A percentile compares a stretch with the other conserved stretches of the same genome.
Evolutionary conservation across 768 basidiomycete species (phyloP).

Genomic region (Brasilioporus rufonigricans): DNA sequence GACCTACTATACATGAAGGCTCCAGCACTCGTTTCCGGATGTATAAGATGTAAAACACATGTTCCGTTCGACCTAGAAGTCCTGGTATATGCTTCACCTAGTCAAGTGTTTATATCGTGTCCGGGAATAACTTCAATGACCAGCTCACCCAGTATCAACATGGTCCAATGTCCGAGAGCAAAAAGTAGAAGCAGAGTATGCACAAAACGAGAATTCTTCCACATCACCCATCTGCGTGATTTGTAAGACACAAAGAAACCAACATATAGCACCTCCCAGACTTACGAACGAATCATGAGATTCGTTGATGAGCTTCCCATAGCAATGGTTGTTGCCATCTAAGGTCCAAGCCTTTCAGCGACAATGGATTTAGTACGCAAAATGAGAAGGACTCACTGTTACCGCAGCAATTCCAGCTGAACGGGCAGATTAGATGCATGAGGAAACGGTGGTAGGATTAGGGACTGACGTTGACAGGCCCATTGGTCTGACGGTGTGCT

Average conservation of each 20-base stretch:
- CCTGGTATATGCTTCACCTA: constrained; percentile 8
- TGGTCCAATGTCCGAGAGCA: constrained; percentile 27
- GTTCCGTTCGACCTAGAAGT: not conserved
- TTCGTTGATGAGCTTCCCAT: constrained; percentile 21
- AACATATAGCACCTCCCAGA: not conserved
- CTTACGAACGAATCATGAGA: constrained; percentile 28
- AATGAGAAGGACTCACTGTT: constrained; percentile 3
- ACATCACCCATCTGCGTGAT: constrained; percentile 28
- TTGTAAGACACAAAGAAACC: too few relatives aligned
- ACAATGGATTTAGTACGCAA: not conserved
- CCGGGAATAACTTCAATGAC: not conserved
- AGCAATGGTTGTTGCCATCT: constrained; percentile 10
- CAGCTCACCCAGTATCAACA: constrained; percentile 13
- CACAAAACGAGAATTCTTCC: constrained; percentile 16
- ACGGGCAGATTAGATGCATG: not conserved
- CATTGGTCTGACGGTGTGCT: not conserved
- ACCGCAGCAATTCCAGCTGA: not conserved
- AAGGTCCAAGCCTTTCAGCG: not conserved
- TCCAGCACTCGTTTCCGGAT: constrained; percentile 1
- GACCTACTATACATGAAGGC: constrained; percentile 21
- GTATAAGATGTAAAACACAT: constrained; percentile 1
- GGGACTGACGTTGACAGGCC: constrained; percentile 21
- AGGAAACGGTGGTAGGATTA: not conserved
- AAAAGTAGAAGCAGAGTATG: constrained; percentile 10
- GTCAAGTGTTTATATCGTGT: not conserved